Base-by-base conservation (phyloP, 129 eudicot genomes). In the Tagetes patula region DNA sequence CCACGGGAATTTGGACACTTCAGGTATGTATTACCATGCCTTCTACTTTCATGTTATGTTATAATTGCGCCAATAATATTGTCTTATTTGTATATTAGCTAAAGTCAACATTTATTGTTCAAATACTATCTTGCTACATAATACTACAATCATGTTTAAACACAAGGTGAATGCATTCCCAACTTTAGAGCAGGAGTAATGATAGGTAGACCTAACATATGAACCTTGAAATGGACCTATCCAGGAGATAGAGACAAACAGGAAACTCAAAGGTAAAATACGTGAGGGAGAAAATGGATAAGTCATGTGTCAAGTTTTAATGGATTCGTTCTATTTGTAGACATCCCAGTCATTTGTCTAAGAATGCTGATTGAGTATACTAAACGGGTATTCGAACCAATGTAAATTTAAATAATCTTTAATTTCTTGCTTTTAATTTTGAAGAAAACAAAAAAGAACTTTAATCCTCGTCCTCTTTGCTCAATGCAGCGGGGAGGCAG, bases 1-100 rank as follows among this genome's bases (percentile, higher is more conserved):
- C 99, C 53, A 88, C 85, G 71, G 99, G 99, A 43, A 89, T 95
- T 58, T 95, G 99, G 99, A 95, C 99, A 27, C 97, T 95, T 81
- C 97, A 95, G 89, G 99, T 95, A 73, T 60, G 5, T 62, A 20
- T 58, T 42, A 7, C 49, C 34, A 58, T 33, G 50, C 48, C 20
- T 67, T 59, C 5, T 9, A 41, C 27, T 43, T 75, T 32, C 50
- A 67, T 45, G 69, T 67, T 41, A 40, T 75, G 67, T 42, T 45
- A 32, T 33, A 40, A 32, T 69, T 43, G 58, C 47, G 54, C 13
- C 68, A 46, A 56, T 48, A 37, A 27, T 36, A 20, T 38, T n/a
- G 9, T 37, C 31, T 37, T 37, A 9, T 37, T 7, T 6, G 27
- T 63, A 36, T 14, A 30, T 32, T 12, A 32, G 41, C 72, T 4